Evolutionary conservation across 2,329 filamentous ascomycete genomes (phyloP), one percentile per base, ranked within the genome.

Genomic region (Nemania sp.): DNA sequence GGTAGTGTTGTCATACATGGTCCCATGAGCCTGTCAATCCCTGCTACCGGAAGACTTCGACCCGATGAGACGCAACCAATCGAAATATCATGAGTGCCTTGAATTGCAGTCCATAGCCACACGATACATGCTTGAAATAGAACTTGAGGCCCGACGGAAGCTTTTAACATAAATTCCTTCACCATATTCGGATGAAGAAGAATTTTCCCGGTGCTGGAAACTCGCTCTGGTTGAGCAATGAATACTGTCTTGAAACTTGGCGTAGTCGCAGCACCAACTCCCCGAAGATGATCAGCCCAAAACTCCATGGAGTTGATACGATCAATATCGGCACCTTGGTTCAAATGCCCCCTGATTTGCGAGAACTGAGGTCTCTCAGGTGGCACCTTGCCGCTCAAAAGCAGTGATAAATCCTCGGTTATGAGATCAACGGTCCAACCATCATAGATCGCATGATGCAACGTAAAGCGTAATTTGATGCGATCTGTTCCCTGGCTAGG

Each of bases 371-470:
- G 87, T 29, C 90, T 83, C 0, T 73, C 49, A 0, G 71, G 43
- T 1, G 81, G 69, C 4, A 57, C 15, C 1, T 69, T 61, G 8
- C 77, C 75, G 29, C 59, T 57, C 0, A 92, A 74, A 1, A 91
- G 71, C 0, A 74, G 75, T 3, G 86, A 83, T 4, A 97, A 80
- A 76, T 97, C 93, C 27, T 85, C 81, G 15, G 93, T 73, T 0
- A 97, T 79, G 32, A 95, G 82, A 59, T 97, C 92, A 75, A 94
- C 86, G 0, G 93, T 94, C 94, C 94, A 98, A n/a, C 94, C 94
- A 78, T 98, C 94, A 75, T 97, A 98, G 0, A 97, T 78, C 0
- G 93, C 89, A 79, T 98, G 94, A 76, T 97, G 94, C 0, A 97
- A 82, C 13, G 73, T 90, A 84, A 52, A 93, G 61, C 11, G 87